These are phyloP conservation scores for Clonostachys byssicola DNA, from an alignment of 2,329 filamentous ascomycete genomes.

Conservation along the genomic window DNA sequence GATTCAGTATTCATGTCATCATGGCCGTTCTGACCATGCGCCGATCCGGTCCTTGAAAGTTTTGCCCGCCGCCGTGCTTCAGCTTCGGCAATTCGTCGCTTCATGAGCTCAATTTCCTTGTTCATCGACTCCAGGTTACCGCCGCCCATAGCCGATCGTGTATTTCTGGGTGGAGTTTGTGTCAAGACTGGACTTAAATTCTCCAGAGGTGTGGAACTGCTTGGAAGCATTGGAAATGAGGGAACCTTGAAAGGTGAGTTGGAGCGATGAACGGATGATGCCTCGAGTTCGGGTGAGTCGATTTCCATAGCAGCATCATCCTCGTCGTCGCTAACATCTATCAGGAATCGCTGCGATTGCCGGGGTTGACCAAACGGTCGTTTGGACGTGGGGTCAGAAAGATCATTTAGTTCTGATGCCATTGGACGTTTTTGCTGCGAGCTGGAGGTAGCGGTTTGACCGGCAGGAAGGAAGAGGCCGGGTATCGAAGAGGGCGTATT, in stretches of 20 bases:
- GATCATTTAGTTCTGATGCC: conserved; percentile 67
- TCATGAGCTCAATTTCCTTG: conserved; percentile 57
- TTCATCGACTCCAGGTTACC: conserved; percentile 46
- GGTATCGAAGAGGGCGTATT: conserved; percentile 21
- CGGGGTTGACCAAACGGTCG: conserved; percentile 58
- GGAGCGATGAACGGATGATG: conserved; percentile 22
- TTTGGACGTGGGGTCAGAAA: conserved; percentile 39
- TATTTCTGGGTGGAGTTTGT: not conserved
- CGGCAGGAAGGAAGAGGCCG: conserved; percentile 27
- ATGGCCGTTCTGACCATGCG: no score
- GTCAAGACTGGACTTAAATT: no score
- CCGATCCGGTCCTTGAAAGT: conserved; percentile 19
- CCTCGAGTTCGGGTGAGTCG: conserved; percentile 44
- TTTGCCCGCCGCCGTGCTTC: conserved; percentile 50
- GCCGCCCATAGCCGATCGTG: conserved; percentile 10
- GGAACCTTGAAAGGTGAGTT: conserved; percentile 24
- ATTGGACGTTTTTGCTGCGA: conserved; percentile 39
- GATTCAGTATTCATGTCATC: conserved; percentile 12
- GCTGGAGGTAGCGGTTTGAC: conserved; percentile 2
- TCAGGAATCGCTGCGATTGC: conserved; percentile 64
- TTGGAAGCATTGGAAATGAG: conserved; percentile 16
- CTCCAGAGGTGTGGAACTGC: conserved; percentile 23
- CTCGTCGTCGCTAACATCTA: conserved; percentile 76
- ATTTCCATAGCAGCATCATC: conserved; percentile 67
- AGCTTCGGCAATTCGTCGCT: conserved; percentile 52